phyloP scores from a whole-genome alignment of 2,329 filamentous ascomycete genomes.

The Fusarium falciforme region DNA sequence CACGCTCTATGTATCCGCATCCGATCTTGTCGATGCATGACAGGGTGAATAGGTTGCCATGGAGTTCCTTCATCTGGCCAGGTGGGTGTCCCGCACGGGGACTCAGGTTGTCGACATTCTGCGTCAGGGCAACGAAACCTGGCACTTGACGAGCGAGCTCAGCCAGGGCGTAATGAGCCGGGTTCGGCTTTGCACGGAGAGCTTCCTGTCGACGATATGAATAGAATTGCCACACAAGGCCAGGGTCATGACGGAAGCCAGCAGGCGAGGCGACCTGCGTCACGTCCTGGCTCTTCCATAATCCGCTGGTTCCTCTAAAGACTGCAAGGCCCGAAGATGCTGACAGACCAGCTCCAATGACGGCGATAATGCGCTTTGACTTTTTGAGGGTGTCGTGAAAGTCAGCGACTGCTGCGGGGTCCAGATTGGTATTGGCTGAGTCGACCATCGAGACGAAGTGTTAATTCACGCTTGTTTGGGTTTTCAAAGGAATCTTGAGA shows the following conservation, averaged over 20 bases:
- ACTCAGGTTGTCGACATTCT: not conserved
- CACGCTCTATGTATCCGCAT: not conserved
- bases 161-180: not conserved
- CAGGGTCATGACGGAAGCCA: not conserved
- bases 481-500: not conserved
- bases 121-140: not conserved
- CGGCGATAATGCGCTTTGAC: not conserved
- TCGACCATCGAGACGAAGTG: not conserved
- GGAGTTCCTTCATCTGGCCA: not conserved
- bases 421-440: not conserved
- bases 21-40: not conserved
- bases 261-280: not conserved
- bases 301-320: not conserved
- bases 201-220: not conserved
- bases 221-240: not conserved
- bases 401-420: not conserved
- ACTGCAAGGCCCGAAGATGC: not conserved
- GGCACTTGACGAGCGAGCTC: not conserved
- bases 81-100: not conserved
- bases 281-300: not conserved
- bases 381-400: not conserved
- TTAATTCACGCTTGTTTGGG: not conserved
- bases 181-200: not conserved
- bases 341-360: not conserved
- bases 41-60: not conserved